Evolutionary conservation across 192 early-diverging fungal genomes (phyloP).

Genomic region (Linnemannia elongata): DNA sequence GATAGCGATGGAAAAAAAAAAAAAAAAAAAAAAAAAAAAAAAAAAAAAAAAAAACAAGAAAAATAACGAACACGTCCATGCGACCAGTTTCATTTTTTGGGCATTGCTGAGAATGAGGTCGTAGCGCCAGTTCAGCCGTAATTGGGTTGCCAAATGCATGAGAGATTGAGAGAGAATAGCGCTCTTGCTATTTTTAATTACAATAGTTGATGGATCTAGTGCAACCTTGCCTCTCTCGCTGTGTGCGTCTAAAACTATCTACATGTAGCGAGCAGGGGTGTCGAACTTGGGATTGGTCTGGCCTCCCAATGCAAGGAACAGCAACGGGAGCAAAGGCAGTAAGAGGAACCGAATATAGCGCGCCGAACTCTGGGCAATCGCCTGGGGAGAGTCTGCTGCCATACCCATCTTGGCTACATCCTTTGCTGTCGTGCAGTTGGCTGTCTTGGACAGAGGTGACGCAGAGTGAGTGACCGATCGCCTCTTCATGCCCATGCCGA

Average conservation of each 20-base stretch:
- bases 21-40: neutral
- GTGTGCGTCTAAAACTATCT: neutral
- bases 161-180: neutral
- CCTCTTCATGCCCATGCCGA: conserved; percentile 8
- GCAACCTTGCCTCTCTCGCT: conserved; percentile 7
- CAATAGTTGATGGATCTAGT: neutral
- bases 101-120: neutral
- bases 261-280: conserved; percentile 31
- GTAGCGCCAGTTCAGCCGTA: neutral
- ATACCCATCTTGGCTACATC: conserved; percentile 6
- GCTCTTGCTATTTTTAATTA: conserved; percentile 1
- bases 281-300: conserved; percentile 45
- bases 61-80: neutral
- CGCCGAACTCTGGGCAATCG: conserved; percentile 23
- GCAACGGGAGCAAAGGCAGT: conserved; percentile 31
- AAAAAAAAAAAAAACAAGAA: neutral
- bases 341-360: conserved; percentile 44
- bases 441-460: neutral
- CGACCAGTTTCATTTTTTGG: too few relatives aligned
- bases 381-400: conserved; percentile 21
- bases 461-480: conserved; percentile 3
- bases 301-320: conserved; percentile 39
- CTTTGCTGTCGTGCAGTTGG: neutral
- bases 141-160: neutral
- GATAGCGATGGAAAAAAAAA: neutral